Conservation (phyloP, 2,329 filamentous ascomycete species). For the Talaromyces funiculosus region DNA sequence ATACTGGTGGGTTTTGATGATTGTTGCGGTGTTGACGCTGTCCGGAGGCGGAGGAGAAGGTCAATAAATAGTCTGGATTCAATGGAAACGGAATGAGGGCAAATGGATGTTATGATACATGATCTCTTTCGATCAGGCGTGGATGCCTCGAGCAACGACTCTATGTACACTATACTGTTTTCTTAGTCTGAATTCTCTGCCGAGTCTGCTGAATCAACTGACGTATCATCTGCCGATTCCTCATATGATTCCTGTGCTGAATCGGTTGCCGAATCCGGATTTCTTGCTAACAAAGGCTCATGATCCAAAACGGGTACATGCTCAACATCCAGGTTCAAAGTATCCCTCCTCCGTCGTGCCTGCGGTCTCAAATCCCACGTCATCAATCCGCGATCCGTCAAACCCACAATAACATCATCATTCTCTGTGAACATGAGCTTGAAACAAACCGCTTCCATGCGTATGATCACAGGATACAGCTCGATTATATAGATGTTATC, state of each 20-base stretch:
- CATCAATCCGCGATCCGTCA: slow-evolving; percentile 41
- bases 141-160: background rate
- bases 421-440: slow-evolving; percentile 28
- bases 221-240: background rate
- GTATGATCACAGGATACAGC: slow-evolving; percentile 29
- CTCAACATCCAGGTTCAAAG: slow-evolving; percentile 1
- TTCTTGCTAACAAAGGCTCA: background rate
- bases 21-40: slow-evolving; percentile 37
- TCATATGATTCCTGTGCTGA: background rate
- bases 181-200: no score
- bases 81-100: no score
- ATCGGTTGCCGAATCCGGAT: background rate
- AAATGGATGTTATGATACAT: background rate
- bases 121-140: background rate
- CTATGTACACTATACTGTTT: slow-evolving; percentile 8
- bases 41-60: slow-evolving; percentile 37
- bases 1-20: slow-evolving; percentile 45
- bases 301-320: background rate
- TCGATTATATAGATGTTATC: slow-evolving; percentile 23
- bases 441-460: slow-evolving; percentile 35
- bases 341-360: slow-evolving; percentile 22
- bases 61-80: background rate
- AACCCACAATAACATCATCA: slow-evolving; percentile 35
- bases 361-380: slow-evolving; percentile 31
- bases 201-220: background rate